Evolutionary conservation across 2,329 filamentous ascomycete genomes (phyloP).

Genomic region (Lasiodiplodia sp.): DNA sequence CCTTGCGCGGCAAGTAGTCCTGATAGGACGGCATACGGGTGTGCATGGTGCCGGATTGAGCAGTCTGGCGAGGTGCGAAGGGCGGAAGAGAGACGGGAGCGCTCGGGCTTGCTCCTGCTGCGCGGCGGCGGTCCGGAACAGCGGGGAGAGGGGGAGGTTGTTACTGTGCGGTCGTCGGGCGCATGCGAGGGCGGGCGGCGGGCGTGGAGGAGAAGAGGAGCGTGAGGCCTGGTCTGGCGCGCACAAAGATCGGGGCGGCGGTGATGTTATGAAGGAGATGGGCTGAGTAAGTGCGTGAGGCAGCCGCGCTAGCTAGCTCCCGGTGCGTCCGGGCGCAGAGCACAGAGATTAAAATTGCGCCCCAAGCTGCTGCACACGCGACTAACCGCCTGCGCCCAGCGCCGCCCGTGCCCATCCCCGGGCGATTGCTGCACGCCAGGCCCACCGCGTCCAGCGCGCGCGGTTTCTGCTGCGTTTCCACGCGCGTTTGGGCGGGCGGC

Average conservation of each 20-base stretch:
- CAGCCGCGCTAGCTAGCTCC: constrained; percentile 25
- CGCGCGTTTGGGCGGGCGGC: neutral
- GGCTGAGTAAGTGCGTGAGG: constrained; percentile 30
- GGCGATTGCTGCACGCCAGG: constrained; percentile 16
- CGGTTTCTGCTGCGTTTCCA: constrained; percentile 9
- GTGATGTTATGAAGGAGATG: constrained; percentile 31
- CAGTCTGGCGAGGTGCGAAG: constrained; percentile 2
- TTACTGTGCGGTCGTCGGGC: constrained; percentile 28
- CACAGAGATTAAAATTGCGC: constrained; percentile 24
- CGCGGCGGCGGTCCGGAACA: constrained; percentile 28
- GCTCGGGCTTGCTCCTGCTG: constrained; percentile 26
- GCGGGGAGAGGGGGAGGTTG: neutral
- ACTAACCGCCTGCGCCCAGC: constrained; percentile 21
- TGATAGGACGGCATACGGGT: constrained; percentile 30
- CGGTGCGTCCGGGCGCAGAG: constrained; percentile 19
- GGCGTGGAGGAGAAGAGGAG: constrained; percentile 9
- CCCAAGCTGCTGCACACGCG: constrained; percentile 24
- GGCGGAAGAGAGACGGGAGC: constrained; percentile 22
- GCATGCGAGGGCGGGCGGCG: constrained; percentile 26
- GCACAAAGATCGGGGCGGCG: constrained; percentile 20
- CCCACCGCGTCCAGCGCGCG: constrained; percentile 1
- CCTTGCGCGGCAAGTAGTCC: constrained; percentile 29
- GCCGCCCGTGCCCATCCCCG: constrained; percentile 18
- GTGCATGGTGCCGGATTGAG: constrained; percentile 23
- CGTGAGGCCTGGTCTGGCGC: constrained; percentile 8